Conservation (phyloP, 805 yeast genomes). For the Saccharomyces paradoxus region DNA sequence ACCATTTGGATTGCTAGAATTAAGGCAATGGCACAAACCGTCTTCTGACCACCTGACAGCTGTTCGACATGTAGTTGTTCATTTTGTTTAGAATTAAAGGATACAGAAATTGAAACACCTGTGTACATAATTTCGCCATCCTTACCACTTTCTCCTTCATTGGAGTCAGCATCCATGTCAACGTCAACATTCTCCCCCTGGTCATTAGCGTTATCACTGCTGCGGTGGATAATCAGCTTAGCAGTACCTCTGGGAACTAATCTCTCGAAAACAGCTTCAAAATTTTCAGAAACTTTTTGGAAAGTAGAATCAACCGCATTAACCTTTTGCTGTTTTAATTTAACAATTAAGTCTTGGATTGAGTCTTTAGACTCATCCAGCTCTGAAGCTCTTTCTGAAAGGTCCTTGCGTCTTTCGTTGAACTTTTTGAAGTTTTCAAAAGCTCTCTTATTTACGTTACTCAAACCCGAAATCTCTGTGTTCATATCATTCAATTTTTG, state of each 20-base stretch:
- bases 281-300: constrained; percentile 63
- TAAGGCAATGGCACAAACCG: constrained; percentile 90
- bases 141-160: not conserved
- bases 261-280: constrained; percentile 64
- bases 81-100: constrained; percentile 77
- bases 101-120: constrained; percentile 81
- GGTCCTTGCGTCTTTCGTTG: constrained; percentile 60
- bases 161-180: constrained; percentile 13
- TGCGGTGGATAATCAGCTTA: constrained; percentile 53
- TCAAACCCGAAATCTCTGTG: constrained; percentile 50
- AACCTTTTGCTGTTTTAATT: constrained; percentile 69
- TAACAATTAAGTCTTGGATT: constrained; percentile 61
- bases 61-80: constrained; percentile 87
- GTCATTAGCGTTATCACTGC: constrained; percentile 15
- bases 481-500: constrained; percentile 45
- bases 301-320: constrained; percentile 77
- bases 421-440: constrained; percentile 73
- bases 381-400: constrained; percentile 58
- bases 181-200: constrained; percentile 18
- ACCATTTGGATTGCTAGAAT: constrained; percentile 89
- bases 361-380: constrained; percentile 62
- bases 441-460: constrained; percentile 84
- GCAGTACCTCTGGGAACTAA: constrained; percentile 84
- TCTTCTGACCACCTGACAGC: constrained; percentile 93
- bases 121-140: constrained; percentile 37